These are phyloP conservation scores for Coccomyxa sp. DNA, from an alignment of 139 green algal species.

Conservation along the genomic window DNA sequence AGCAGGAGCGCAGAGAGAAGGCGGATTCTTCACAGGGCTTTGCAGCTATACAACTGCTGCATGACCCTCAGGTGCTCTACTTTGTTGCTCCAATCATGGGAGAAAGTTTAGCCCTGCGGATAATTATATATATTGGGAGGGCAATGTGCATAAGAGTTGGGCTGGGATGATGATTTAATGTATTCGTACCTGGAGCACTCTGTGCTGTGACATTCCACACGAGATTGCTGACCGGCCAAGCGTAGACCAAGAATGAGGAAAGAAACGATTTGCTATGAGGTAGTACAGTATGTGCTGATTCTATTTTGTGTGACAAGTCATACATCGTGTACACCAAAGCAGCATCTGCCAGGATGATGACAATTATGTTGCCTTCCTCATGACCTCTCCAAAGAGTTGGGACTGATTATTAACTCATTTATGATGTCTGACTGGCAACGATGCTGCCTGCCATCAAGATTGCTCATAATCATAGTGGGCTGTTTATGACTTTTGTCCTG, in stretches of 20 bases:
- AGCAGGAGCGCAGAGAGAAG: conserved; percentile 40
- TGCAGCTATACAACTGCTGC: conserved; percentile 91
- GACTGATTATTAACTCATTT: not conserved
- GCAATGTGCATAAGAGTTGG: too few relatives aligned
- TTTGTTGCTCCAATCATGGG: not conserved
- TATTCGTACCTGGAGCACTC: not conserved
- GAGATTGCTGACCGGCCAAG: conserved; percentile 13
- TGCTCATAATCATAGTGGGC: not conserved
- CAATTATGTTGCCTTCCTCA: conserved; percentile 2
- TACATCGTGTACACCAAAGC: not conserved
- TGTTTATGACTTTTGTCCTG: not conserved
- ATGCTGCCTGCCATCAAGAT: not conserved
- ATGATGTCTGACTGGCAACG: not conserved
- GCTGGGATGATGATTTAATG: too few relatives aligned
- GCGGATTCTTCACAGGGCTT: conserved; percentile 59
- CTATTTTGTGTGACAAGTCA: not conserved
- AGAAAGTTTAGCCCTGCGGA: too few relatives aligned
- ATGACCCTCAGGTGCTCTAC: conserved; percentile 80
- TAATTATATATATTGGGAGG: too few relatives aligned
- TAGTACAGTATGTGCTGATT: not conserved
- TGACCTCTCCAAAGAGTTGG: not conserved
- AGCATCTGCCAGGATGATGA: conserved; percentile 8
- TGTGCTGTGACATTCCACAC: conserved; percentile 7
- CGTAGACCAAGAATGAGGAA: not conserved
- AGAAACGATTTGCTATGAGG: not conserved